Evolutionary conservation across 352 stramenopile genomes (phyloP).

Genomic region (Phytophthora pini): DNA sequence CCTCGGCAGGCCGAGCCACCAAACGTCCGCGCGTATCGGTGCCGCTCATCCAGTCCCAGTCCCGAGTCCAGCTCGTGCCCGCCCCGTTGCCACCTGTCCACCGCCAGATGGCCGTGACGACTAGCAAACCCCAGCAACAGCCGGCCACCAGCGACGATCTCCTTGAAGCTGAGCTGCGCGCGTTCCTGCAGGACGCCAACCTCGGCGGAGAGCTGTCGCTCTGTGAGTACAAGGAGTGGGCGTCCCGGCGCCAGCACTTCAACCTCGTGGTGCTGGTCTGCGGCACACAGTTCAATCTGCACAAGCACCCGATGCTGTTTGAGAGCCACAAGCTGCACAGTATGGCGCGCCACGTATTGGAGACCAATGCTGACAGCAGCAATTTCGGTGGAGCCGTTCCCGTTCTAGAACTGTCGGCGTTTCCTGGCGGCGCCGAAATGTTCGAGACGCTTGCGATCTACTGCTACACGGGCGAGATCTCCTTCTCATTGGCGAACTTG

Average conservation of each 20-base stretch:
- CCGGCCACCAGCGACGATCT: conserved; percentile 12
- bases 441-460: conserved; percentile 80
- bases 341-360: conserved; percentile 40
- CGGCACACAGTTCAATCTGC: conserved; percentile 74
- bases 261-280: conserved; percentile 72
- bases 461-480: conserved; percentile 64
- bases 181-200: conserved; percentile 40
- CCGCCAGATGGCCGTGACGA: conserved; percentile 6
- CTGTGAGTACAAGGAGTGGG: conserved; percentile 64
- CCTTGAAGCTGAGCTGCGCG: conserved; percentile 38
- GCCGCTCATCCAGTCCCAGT: conserved; percentile 6
- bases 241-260: conserved; percentile 42
- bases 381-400: conserved; percentile 30
- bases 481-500: conserved; percentile 36
- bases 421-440: conserved; percentile 59
- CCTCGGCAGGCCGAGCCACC: conserved; percentile 48
- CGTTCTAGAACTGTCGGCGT: conserved; percentile 50
- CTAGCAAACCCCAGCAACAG: conserved; percentile 17
- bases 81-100: conserved; percentile 3
- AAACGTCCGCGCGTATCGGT: conserved; percentile 39
- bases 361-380: conserved; percentile 14
- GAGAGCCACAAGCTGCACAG: conserved; percentile 53
- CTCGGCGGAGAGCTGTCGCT: conserved; percentile 47
- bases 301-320: conserved; percentile 73
- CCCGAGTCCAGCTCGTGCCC: conserved; percentile 6